Base-by-base conservation (phyloP, 2,329 filamentous ascomycete species). In the Periconia sp. region DNA sequence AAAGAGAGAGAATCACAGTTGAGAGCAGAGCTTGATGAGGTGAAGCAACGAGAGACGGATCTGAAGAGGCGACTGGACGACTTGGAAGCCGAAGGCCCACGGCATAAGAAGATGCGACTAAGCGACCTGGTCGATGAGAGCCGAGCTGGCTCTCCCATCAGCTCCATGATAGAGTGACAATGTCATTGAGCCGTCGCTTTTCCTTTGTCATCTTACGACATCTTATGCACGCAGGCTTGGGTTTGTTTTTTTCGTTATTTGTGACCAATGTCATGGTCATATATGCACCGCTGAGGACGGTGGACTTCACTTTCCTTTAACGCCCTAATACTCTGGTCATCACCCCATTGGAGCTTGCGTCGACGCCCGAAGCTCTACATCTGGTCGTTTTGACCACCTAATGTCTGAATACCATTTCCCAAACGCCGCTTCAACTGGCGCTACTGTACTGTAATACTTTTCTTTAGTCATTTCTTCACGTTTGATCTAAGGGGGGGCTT, bases 41-140 rank as follows among this genome's bases (percentile, higher is more conserved):
- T 86, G 33, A 86, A 91, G 58, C 81, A 83, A 37, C 81, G 89
- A 24, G 91, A 95, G 69, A 88, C 90, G 45, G 87, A 86, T 43
- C 78, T 95, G 25, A 95, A 95, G 73, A 81, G 87, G 36, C 84
- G 88, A 36, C 76, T 95, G n/a, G 87, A 89, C 43, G 89, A 95
- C 40, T 46, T 68, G 13, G 69, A 72, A 36, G 59, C 51, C 13
- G 68, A 71, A 26, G 78, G 78, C 50, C 78, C 77, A 31, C 67
- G 72, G 19, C 73, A 78, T 46, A 83, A 83, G 70, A 78, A 77
- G 63, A 79, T 80, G 67, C 75, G 78, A 42, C 69, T 83, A 40
- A 78, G 78, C 50, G 79, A 83, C 48, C 71, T 78, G 43, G 74
- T 79, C 36, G 75, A 78, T 36, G 73, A 78, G 48, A 70, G 64